Percentiles rank a stretch among this genome's conserved stretches.
Conservation (phyloP, 2,329 filamentous ascomycete genomes). For the Colletotrichum tabaci region DNA sequence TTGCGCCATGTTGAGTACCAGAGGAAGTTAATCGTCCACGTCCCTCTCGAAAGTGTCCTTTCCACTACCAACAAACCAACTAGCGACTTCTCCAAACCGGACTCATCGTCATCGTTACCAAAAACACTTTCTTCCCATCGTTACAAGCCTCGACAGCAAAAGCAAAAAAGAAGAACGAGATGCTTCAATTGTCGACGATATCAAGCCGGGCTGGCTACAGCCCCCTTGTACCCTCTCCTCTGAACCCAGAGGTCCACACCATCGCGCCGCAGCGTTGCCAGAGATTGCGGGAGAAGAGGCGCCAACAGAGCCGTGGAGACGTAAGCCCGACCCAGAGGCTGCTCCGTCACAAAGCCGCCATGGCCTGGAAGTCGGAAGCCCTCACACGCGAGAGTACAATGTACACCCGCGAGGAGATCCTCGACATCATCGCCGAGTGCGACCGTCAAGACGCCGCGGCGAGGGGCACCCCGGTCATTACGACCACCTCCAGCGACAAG, state of each 20-base stretch:
- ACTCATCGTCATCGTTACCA: background rate
- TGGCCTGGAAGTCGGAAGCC: slow-evolving; percentile 55
- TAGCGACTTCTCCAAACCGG: background rate
- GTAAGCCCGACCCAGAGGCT: slow-evolving; percentile 59
- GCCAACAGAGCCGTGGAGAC: slow-evolving; percentile 43
- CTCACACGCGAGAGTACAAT: slow-evolving; percentile 37
- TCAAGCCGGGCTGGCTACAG: slow-evolving; percentile 44
- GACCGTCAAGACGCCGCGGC: slow-evolving; percentile 36
- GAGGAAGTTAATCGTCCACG: slow-evolving; percentile 19
- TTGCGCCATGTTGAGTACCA: slow-evolving; percentile 12
- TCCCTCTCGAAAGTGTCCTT: slow-evolving; percentile 14
- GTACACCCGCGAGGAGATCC: slow-evolving; percentile 38
- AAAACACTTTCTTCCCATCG: background rate
- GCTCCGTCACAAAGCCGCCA: slow-evolving; percentile 59
- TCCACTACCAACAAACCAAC: background rate
- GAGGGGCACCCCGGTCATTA: slow-evolving; percentile 16
- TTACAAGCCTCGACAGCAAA: background rate
- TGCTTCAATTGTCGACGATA: slow-evolving; percentile 36
- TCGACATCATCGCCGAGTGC: slow-evolving; percentile 39
- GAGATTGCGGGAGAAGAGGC: slow-evolving; percentile 40
- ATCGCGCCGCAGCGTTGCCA: slow-evolving; percentile 37
- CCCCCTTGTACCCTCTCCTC: slow-evolving; percentile 49
- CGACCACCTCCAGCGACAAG: slow-evolving; percentile 10
- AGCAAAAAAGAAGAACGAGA: background rate
- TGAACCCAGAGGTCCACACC: slow-evolving; percentile 47